Evolutionary conservation across 2,329 filamentous ascomycete genomes (phyloP).

Genomic region (Apiospora koreana): DNA sequence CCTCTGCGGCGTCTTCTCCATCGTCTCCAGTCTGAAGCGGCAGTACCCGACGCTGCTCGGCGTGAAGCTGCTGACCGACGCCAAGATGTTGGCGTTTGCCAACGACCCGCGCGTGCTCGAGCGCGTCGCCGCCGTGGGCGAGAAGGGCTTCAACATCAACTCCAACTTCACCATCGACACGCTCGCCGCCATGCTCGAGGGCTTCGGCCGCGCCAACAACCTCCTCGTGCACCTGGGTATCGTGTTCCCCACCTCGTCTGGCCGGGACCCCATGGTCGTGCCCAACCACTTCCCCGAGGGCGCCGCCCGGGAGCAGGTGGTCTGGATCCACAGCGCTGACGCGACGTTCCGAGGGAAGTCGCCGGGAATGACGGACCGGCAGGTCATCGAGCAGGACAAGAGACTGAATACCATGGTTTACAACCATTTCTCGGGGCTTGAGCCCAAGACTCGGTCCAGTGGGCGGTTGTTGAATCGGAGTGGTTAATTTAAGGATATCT

Average conservation of each 20-base stretch:
- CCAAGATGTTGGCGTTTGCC: neutral
- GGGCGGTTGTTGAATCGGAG: neutral
- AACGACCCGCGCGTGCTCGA: neutral
- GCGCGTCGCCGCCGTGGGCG: neutral
- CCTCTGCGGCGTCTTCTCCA: constrained; percentile 14
- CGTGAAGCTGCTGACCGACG: neutral
- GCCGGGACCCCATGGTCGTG: neutral
- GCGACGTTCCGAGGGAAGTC: neutral
- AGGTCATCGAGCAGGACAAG: neutral
- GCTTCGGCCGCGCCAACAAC: neutral
- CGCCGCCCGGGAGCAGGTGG: neutral
- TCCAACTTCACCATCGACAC: constrained; percentile 14
- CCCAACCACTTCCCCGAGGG: neutral
- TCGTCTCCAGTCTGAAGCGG: constrained; percentile 10
- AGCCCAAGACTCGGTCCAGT: neutral
- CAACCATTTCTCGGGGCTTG: constrained; percentile 13
- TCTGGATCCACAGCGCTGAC: constrained; percentile 13
- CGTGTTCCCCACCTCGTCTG: neutral
- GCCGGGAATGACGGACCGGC: neutral
- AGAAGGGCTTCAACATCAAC: neutral
- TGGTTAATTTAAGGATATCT: neutral
- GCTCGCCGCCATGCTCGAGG: constrained; percentile 8
- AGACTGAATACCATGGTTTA: neutral
- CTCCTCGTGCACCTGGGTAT: constrained; percentile 8
- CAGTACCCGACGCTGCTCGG: constrained; percentile 10